Conservation (phyloP, 2,329 filamentous ascomycete genomes). For the Cladosporium sphaerospermum region DNA sequence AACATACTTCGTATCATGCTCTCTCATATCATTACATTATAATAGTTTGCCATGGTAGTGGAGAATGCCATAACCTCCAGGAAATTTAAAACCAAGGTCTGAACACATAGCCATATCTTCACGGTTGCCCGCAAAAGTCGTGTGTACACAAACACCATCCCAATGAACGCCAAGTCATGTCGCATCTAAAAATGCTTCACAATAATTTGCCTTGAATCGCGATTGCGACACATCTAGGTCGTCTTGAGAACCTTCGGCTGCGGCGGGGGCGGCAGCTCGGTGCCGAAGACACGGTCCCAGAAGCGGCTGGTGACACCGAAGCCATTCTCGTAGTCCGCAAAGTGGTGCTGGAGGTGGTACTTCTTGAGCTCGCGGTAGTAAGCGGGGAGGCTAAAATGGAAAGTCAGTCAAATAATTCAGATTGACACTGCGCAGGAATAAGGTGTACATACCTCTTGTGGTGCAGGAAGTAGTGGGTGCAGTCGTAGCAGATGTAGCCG, state of each 20-base stretch:
- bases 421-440: background rate
- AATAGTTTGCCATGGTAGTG: too few relatives aligned
- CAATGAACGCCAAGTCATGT: too few relatives aligned
- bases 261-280: constrained; percentile 59
- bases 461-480: constrained; percentile 98
- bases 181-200: too few relatives aligned
- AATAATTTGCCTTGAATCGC: too few relatives aligned
- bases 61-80: too few relatives aligned
- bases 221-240: background rate
- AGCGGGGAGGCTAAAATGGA: constrained; percentile 58
- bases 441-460: constrained; percentile 64
- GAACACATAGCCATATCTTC: too few relatives aligned
- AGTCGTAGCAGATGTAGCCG: constrained; percentile 91
- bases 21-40: too few relatives aligned
- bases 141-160: too few relatives aligned
- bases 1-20: too few relatives aligned
- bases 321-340: constrained; percentile 94
- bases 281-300: constrained; percentile 91
- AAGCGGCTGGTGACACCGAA: constrained; percentile 95
- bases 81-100: too few relatives aligned
- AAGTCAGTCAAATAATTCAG: constrained; percentile 11
- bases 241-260: constrained; percentile 45
- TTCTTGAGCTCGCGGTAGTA: constrained; percentile 95
- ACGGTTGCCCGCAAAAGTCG: too few relatives aligned
- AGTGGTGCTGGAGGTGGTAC: constrained; percentile 94